phyloP scores from a whole-genome alignment of 108 stramenopile genomes.

The Poteriospumella lacustris region DNA sequence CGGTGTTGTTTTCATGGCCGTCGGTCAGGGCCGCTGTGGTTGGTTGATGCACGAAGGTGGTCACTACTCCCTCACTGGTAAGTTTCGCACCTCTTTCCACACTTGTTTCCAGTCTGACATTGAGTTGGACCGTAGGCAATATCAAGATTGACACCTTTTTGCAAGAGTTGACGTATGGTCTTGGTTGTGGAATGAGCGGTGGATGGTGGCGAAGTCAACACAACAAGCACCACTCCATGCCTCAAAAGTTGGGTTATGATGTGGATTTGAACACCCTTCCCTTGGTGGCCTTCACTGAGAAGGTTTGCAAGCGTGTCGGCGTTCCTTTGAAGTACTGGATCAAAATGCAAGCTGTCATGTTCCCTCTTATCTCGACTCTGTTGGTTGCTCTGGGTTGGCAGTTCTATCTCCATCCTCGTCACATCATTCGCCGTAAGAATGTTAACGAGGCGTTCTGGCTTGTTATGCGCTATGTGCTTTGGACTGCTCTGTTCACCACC shows the following conservation, averaged over 20 bases:
- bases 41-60: constrained; percentile 45
- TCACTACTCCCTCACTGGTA: constrained; percentile 38
- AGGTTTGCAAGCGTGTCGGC: background rate
- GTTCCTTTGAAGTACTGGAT: constrained; percentile 27
- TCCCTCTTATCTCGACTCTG: constrained; percentile 28
- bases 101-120: background rate
- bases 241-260: constrained; percentile 24
- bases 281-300: constrained; percentile 20
- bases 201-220: constrained; percentile 21
- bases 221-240: constrained; percentile 27
- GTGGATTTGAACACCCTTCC: constrained; percentile 28
- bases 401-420: constrained; percentile 35
- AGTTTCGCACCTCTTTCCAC: background rate
- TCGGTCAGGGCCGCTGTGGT: constrained; percentile 36
- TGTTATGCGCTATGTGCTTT: constrained; percentile 27
- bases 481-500: background rate
- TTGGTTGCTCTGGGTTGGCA: constrained; percentile 38
- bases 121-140: constrained; percentile 3
- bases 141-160: constrained; percentile 28
- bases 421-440: constrained; percentile 27
- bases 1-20: constrained; percentile 24
- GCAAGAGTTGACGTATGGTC: constrained; percentile 31
- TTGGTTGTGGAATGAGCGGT: constrained; percentile 32
- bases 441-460: constrained; percentile 3
- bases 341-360: constrained; percentile 25